Conservation (phyloP, 441 rosid species). For the Adansonia gregorii region DNA sequence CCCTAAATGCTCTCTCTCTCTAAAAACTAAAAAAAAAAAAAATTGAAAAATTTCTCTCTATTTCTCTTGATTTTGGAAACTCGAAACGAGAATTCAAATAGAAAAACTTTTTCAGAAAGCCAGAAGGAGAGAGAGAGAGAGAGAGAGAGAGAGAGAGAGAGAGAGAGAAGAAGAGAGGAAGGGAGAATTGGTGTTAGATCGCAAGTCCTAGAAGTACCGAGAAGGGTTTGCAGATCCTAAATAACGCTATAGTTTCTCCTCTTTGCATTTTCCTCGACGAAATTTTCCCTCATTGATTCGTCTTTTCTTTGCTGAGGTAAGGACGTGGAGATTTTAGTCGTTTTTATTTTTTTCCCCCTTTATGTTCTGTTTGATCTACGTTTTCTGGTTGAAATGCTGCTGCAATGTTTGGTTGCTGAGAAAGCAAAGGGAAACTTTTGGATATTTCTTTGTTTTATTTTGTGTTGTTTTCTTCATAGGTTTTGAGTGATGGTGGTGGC, state of each 20-base stretch:
- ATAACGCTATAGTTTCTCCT: slow-evolving; percentile 29
- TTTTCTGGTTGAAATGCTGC: slow-evolving; percentile 15
- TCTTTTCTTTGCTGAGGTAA: slow-evolving; percentile 27
- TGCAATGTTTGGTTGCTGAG: slow-evolving; percentile 29
- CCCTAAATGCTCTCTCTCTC: slow-evolving; percentile 25
- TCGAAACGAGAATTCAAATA: slow-evolving; percentile 4
- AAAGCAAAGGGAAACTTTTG: not conserved
- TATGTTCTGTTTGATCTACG: slow-evolving; percentile 27
- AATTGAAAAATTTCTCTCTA: not conserved
- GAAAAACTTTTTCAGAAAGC: not conserved
- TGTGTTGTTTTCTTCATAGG: not conserved
- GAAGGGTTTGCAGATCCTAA: slow-evolving; percentile 19
- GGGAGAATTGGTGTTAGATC: slow-evolving; percentile 19
- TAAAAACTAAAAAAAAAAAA: not conserved
- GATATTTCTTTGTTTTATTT: slow-evolving; percentile 8
- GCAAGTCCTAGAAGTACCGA: slow-evolving; percentile 29
- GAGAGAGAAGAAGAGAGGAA: not conserved
- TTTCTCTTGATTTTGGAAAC: not conserved
- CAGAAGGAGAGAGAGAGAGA: not conserved
- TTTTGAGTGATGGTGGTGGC: slow-evolving; percentile 29
- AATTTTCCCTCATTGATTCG: slow-evolving; percentile 3
- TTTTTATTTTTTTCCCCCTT: not conserved
- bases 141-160: not conserved
- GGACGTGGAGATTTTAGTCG: not conserved
- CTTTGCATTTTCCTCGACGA: not conserved